phyloP scores from a whole-genome alignment of 2,329 filamentous ascomycete species.

The Pleoardoris graminearum region DNA sequence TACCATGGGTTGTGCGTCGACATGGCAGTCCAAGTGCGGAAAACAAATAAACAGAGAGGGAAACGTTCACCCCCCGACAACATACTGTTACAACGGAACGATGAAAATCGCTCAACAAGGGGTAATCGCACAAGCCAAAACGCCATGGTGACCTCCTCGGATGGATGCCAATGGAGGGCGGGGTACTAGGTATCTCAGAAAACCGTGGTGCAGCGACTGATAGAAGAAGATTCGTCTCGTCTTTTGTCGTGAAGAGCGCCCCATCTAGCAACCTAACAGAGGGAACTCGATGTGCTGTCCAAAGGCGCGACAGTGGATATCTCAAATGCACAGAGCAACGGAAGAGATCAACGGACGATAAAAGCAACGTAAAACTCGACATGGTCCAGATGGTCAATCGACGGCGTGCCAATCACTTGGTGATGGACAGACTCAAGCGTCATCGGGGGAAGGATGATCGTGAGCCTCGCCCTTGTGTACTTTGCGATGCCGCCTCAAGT shows the following conservation, averaged over 20 bases:
- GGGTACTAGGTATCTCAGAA: constrained; percentile 27
- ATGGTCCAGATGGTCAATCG: constrained; percentile 10
- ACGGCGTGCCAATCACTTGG: constrained; percentile 25
- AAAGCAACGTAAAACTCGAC: constrained; percentile 10
- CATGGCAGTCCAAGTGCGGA: constrained; percentile 12
- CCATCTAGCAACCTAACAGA: constrained; percentile 29
- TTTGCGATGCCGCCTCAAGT: constrained; percentile 90
- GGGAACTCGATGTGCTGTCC: constrained; percentile 26
- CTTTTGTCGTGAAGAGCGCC: constrained; percentile 26
- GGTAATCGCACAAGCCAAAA: constrained; percentile 32
- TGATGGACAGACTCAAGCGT: constrained; percentile 42
- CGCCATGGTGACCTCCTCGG: constrained; percentile 11
- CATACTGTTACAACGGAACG: constrained; percentile 39
- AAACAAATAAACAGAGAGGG: constrained; percentile 7
- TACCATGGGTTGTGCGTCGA: constrained; percentile 20
- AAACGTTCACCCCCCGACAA: constrained; percentile 12
- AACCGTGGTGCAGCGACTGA: constrained; percentile 34
- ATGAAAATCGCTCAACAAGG: constrained; percentile 27
- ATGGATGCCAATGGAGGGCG: constrained; percentile 1
- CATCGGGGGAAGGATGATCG: constrained; percentile 54
- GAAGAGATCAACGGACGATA: constrained; percentile 23
- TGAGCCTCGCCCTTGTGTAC: constrained; percentile 79
- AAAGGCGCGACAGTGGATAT: constrained; percentile 42
- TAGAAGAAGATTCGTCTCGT: constrained; percentile 37
- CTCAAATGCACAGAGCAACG: constrained; percentile 36